Evolutionary conservation across 805 yeast species (phyloP).

Genomic region (Candida tibetensis): DNA sequence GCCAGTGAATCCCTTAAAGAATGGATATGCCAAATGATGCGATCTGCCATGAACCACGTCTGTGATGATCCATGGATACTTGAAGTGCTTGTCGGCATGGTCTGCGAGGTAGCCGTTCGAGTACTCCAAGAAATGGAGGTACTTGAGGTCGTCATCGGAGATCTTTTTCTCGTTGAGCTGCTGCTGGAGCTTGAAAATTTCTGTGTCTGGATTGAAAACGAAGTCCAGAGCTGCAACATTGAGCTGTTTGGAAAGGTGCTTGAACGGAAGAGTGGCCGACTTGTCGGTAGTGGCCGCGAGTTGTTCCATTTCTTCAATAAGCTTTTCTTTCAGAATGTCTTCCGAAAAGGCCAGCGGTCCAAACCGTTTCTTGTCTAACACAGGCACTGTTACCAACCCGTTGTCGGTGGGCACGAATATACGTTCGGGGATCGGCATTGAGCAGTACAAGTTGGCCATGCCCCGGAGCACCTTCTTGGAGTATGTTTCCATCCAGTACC

Average conservation of each 20-base stretch:
- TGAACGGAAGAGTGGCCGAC: constrained; percentile 2
- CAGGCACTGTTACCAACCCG: constrained; percentile 27
- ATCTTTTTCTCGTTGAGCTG: constrained; percentile 13
- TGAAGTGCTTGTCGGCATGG: constrained; percentile 31
- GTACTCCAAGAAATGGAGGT: constrained; percentile 28
- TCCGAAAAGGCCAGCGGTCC: constrained; percentile 9
- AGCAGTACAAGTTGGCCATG: constrained; percentile 34
- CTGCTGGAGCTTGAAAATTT: constrained; percentile 23
- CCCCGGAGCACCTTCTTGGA: constrained; percentile 31
- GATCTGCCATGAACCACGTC: constrained; percentile 35
- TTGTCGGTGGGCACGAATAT: constrained; percentile 25
- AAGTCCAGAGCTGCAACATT: constrained; percentile 25
- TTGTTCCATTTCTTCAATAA: constrained; percentile 9
- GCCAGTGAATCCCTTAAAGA: constrained; percentile 21
- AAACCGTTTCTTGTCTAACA: constrained; percentile 22
- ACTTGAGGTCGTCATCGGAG: constrained; percentile 17
- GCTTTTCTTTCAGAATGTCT: constrained; percentile 1
- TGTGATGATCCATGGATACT: constrained; percentile 39
- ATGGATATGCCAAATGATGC: constrained; percentile 32
- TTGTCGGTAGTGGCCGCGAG: background rate
- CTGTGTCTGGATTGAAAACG: constrained; percentile 27
- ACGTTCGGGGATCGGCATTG: constrained; percentile 25
- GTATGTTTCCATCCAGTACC: constrained; percentile 34
- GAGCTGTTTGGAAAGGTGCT: constrained; percentile 10
- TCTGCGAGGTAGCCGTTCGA: constrained; percentile 19